Conservation (phyloP, 176 grass and related monocot species). For the Tillandsia fasciculata region DNA sequence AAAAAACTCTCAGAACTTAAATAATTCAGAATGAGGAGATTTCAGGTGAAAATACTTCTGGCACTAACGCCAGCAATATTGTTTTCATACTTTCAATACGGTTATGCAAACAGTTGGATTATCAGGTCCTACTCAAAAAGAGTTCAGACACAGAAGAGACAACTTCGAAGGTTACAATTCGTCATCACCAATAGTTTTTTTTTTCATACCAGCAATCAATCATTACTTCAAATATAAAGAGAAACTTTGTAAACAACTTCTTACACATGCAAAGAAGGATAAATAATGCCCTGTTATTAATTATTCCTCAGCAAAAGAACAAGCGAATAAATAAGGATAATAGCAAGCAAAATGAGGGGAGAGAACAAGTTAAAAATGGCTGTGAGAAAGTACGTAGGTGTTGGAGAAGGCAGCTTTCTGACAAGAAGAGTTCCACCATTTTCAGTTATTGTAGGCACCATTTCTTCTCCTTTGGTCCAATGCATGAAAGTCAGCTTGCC, state of each 20-base stretch:
- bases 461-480: conserved; percentile 69
- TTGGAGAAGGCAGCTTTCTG: conserved; percentile 55
- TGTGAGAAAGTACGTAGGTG: conserved; percentile 40
- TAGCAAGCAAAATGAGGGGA: neutral
- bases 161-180: no score
- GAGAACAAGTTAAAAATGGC: neutral
- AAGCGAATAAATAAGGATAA: neutral
- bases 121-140: no score
- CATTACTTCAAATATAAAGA: neutral
- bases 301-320: neutral
- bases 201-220: neutral
- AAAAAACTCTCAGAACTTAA: no score
- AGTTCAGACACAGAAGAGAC: no score
- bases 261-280: neutral
- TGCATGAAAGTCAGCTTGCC: conserved; percentile 63
- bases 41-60: no score
- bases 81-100: no score
- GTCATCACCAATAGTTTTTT: no score
- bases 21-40: no score
- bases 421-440: conserved; percentile 53
- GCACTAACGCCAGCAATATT: no score
- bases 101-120: no score
- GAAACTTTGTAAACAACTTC: neutral
- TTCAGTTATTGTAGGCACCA: conserved; percentile 39
- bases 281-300: neutral